Evolutionary conservation across 2,329 filamentous ascomycete species (phyloP), one percentile per base, ranked within the genome.

Genomic region (Boeremia exigua): DNA sequence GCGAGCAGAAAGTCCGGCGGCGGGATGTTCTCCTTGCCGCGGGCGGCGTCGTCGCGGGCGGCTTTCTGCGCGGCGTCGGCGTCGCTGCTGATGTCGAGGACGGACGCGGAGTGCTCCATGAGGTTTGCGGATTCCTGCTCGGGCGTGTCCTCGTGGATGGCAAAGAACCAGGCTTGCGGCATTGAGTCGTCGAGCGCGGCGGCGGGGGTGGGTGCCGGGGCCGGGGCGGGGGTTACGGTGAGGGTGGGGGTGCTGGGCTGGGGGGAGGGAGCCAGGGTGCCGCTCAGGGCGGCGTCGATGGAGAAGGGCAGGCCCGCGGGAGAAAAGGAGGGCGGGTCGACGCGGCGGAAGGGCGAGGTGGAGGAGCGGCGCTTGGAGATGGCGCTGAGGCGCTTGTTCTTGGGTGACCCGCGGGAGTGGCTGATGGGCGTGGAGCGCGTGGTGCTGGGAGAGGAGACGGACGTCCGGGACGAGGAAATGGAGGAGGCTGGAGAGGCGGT

Each of bases 21-120:
- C 4, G 94, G 90, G 15, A 96, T 86, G 71, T 99, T 99, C 80
- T 99, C 94, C 81, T 99, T 99, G 69, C 92, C 90, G 29, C 86
- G 82, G 54, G 79, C 76, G 40, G 85, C 83, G 62, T 90, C 84
- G 29, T 74, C 70, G 54, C 78, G 81, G 81, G 63, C 80, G 73
- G 70, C 77, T 69, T 84, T 84, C 45, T 79, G 81, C 68, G 84
- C 82, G 27, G 78, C 84, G 75, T 93, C 90, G 73, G 96, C 93
- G 67, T 96, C 93, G 19, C 91, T 93, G 63, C 87, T 92, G 69
- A 98, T 92, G 72, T 98, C 94, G 3, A 98, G 84, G 0, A 89
- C 87, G 61, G 89, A 88, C 7, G 94, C 94, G 52, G 89, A 89
- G 79, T 97, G 94, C 76, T 97, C 91, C 78, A 98, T 91, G 34